Base-by-base conservation (phyloP, 2,329 filamentous ascomycete species). In the Fusarium nanum region DNA sequence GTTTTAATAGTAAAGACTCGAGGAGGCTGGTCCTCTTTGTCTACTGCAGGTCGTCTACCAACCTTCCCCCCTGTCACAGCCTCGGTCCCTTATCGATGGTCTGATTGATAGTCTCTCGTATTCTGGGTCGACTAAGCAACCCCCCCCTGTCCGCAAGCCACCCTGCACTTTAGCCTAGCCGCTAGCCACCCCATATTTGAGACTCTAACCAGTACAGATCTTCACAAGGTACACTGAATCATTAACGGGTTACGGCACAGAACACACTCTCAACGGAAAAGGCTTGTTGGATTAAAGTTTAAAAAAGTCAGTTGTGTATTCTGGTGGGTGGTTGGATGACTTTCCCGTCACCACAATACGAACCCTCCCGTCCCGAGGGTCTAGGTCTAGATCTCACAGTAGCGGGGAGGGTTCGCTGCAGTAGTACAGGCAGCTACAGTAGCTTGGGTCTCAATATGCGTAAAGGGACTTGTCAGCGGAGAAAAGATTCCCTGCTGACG, bases 381-480 rank as follows among this genome's bases (percentile, higher is more conserved):
- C 61, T 48, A 25, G 49, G 56, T 67, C 62, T 62, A 62, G 64
- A 67, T 67, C 40, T 34, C 16, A 30, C 28, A 30, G 28, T 30
- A 7, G 60, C 53, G 48, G 41, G 40, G 20, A 32, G 30, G 9
- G 34, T 37, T 37, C 9, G 34, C 34, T n/a, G 30, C 30, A 32
- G 30, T 32, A 32, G 30, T 16, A 32, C 30, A 5, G 4, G 30
- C 42, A 22, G 30, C 22, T 25, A n/a, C 44, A 13, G 12, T 61
- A 62, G 58, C 57, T 28, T 18, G 42, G 28, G 11, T 23, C 32
- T 25, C 25, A 41, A 32, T 55, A 67, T 61, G 48, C 62, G 64
- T 18, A n/a, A 44, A 63, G 64, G 63, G 63, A 52, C 64, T 67
- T 14, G 52, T 49, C 44, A 50, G 37, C 64, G n/a, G 45, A 68